phyloP scores from a whole-genome alignment of 2,329 filamentous ascomycete species.

The Trichophaea hybrida region DNA sequence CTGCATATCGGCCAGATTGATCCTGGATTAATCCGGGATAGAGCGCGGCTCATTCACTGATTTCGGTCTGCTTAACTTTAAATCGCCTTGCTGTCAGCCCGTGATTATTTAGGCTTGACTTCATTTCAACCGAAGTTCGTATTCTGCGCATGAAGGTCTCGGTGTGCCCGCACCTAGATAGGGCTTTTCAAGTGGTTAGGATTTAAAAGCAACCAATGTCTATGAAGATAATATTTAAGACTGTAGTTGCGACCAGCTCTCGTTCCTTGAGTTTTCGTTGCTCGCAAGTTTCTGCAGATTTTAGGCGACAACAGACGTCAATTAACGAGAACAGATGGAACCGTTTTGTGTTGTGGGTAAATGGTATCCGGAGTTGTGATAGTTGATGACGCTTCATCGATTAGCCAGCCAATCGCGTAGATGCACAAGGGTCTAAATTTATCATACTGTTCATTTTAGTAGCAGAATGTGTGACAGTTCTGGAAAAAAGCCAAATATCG shows the following conservation, averaged over 20 bases:
- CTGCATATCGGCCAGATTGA: neutral
- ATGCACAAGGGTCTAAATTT: neutral
- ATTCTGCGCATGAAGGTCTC: neutral
- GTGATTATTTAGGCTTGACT: neutral
- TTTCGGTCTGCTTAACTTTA: neutral
- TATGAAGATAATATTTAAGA: neutral
- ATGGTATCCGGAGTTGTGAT: neutral
- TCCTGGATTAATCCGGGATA: neutral
- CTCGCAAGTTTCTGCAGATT: no score
- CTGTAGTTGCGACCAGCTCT: neutral
- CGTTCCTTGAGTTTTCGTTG: no score
- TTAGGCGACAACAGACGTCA: no score
- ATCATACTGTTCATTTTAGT: neutral
- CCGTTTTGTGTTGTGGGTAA: neutral
- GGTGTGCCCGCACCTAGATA: neutral
- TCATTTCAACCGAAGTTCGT: neutral
- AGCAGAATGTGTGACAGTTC: neutral
- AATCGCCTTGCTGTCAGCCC: neutral
- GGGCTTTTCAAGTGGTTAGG: neutral
- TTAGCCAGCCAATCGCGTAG: neutral
- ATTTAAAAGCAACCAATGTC: neutral
- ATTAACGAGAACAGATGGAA: neutral
- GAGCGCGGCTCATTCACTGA: neutral
- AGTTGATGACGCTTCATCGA: neutral
- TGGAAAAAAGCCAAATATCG: neutral